Base-by-base conservation (phyloP, 1,284 basidiomycete genomes). In the Tausonia pullulans region DNA sequence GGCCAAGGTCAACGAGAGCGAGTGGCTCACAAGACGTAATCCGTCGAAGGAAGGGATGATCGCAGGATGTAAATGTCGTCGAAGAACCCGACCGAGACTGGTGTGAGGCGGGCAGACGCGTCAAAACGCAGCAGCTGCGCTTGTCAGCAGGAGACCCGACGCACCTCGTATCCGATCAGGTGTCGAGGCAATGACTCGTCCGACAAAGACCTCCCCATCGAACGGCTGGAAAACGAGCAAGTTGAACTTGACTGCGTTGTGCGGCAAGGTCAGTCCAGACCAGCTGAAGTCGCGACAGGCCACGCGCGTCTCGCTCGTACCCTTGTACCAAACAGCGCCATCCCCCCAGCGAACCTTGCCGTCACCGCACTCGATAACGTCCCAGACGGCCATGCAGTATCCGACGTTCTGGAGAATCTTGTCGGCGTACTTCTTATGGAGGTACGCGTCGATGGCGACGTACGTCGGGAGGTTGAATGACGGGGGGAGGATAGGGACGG, bases 291-390 rank as follows among this genome's bases (percentile, higher is more conserved):
- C 11, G 7, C 13, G 52, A 13, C 52, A 54, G 16, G 43, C 9
- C 39, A 27, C 51, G 56, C 2, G 74, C 27, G 27, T 27, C 27
- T 27, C 27, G 27, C 27, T 27, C 82, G 70, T 64, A 91, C 92
- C 84, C 80, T 90, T 91, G 74, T 98, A 93, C 85, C 91, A 98
- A 72, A 95, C 79, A 73, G 87, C 87, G 0, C 95, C 95, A 75
- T 98, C 95, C 0, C 94, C 94, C 74, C 95, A 96, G 43, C 92
- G 82, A 9, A 98, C 86, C 68, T 88, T 92, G 2, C 95, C 95
- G 72, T 97, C 92, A 9, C 90, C 87, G 2, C 86, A 87, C 69
- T 89, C 83, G 0, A 86, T 80, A 40, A 98, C 78, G 74, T 98
- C 94, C 69, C 91, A 95, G 0, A 93, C 83, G 62, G 85, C 87